phyloP scores from a whole-genome alignment of 2,329 filamentous ascomycete species.

The Botryotinia convoluta region DNA sequence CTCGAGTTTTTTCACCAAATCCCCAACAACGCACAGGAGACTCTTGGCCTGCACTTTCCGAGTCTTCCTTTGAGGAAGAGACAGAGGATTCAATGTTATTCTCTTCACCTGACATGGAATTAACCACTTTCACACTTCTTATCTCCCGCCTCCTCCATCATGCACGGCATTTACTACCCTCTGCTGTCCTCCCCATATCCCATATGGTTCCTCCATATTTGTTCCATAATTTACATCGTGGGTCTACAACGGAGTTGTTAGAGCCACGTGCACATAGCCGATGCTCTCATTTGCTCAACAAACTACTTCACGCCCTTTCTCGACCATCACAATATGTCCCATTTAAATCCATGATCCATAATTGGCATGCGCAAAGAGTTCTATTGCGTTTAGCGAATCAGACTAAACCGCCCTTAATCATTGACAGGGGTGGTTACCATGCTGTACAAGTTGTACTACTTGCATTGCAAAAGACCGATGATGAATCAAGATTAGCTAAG shows the following conservation, averaged over 20 bases:
- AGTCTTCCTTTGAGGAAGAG: background rate
- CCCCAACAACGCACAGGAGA: background rate
- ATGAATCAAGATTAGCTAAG: slow-evolving; percentile 48
- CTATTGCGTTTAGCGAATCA: slow-evolving; percentile 52
- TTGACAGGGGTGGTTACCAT: slow-evolving; percentile 51
- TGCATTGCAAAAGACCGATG: slow-evolving; percentile 51
- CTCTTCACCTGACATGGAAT: slow-evolving; percentile 8
- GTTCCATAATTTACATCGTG: slow-evolving; percentile 15
- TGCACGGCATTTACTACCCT: slow-evolving; percentile 33
- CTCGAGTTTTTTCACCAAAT: slow-evolving; percentile 13
- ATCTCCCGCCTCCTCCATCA: slow-evolving; percentile 32
- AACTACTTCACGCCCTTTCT: slow-evolving; percentile 41
- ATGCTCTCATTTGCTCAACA: slow-evolving; percentile 43
- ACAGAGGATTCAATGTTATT: background rate
- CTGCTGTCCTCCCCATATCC: slow-evolving; percentile 31
- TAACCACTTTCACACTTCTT: slow-evolving; percentile 13
- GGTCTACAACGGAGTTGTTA: slow-evolving; percentile 13
- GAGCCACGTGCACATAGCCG: slow-evolving; percentile 20
- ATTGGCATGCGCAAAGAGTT: slow-evolving; percentile 57
- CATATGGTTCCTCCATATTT: slow-evolving; percentile 31
- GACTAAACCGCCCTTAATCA: slow-evolving; percentile 49
- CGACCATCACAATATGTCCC: slow-evolving; percentile 39
- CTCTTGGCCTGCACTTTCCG: background rate
- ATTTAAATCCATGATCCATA: slow-evolving; percentile 44
- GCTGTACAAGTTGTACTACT: slow-evolving; percentile 54